Percentiles rank a stretch among this genome's conserved stretches.
Evolutionary conservation across 2,329 filamentous ascomycete species (phyloP).

Genomic region (Aureobasidium sp.): DNA sequence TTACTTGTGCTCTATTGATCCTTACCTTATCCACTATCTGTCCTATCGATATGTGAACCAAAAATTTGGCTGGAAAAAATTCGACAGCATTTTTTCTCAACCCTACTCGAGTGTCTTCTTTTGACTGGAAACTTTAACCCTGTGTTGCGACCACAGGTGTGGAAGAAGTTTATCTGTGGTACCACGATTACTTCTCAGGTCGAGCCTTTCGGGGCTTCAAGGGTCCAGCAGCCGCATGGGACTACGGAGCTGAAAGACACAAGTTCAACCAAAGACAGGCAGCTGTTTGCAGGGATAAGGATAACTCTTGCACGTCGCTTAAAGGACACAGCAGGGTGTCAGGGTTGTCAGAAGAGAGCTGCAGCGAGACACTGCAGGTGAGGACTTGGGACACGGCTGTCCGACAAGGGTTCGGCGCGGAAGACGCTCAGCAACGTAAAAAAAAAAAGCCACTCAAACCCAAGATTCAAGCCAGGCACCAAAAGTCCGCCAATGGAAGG

Average conservation of each 20-base stretch:
- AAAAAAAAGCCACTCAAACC: not conserved
- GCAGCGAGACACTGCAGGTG: not conserved
- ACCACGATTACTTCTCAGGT: not conserved
- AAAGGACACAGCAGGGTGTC: too few relatives aligned
- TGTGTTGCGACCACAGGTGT: not conserved
- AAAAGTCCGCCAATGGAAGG: constrained; percentile 12
- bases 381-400: not conserved
- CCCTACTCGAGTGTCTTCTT: too few relatives aligned
- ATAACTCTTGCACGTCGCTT: too few relatives aligned
- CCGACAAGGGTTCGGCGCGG: not conserved
- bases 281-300: too few relatives aligned
- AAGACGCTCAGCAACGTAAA: not conserved
- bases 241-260: not conserved
- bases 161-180: not conserved
- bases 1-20: not conserved
- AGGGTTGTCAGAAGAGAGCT: too few relatives aligned
- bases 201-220: not conserved
- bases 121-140: not conserved
- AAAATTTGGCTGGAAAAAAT: too few relatives aligned
- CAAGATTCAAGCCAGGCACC: not conserved
- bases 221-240: not conserved
- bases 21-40: constrained; percentile 10
- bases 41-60: constrained; percentile 14
- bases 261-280: too few relatives aligned
- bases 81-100: too few relatives aligned